Evolutionary conservation across 352 stramenopile genomes (phyloP).

Genomic region (Phytophthora fragariae): DNA sequence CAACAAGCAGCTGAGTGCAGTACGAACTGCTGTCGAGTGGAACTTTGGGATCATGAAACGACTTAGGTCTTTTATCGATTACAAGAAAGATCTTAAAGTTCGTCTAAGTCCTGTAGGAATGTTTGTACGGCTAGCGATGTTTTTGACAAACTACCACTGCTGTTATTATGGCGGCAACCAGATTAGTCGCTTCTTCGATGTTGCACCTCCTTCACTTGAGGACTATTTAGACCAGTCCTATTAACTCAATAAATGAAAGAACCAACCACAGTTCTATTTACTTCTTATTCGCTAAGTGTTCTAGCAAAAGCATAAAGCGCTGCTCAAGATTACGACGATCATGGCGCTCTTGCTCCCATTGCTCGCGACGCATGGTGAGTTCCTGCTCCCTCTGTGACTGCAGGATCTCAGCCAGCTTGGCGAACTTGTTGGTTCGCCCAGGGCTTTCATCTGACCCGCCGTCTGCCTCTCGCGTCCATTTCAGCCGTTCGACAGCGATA

Average conservation of each 20-base stretch:
- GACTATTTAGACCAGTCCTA: neutral
- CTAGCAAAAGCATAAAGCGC: neutral
- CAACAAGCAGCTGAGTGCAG: neutral
- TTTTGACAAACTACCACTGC: neutral
- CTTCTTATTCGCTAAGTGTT: neutral
- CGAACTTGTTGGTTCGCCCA: neutral
- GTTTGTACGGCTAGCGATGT: neutral
- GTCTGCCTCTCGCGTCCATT: neutral
- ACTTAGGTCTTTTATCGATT: neutral
- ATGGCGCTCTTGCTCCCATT: neutral
- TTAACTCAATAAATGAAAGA: neutral
- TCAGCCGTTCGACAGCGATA: neutral
- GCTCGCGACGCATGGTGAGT: neutral
- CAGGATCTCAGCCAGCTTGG: neutral
- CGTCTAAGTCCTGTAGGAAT: neutral
- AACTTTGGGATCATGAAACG: neutral
- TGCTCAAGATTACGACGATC: neutral
- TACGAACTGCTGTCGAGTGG: neutral
- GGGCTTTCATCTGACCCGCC: neutral
- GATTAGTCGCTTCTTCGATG: neutral
- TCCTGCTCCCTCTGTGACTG: neutral
- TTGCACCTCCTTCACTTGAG: neutral
- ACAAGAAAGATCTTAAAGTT: neutral
- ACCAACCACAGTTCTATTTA: conserved; percentile 2
- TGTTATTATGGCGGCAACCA: neutral